Base-by-base conservation (phyloP, 73 alveolate species). In the Blepharisma stoltei region DNA sequence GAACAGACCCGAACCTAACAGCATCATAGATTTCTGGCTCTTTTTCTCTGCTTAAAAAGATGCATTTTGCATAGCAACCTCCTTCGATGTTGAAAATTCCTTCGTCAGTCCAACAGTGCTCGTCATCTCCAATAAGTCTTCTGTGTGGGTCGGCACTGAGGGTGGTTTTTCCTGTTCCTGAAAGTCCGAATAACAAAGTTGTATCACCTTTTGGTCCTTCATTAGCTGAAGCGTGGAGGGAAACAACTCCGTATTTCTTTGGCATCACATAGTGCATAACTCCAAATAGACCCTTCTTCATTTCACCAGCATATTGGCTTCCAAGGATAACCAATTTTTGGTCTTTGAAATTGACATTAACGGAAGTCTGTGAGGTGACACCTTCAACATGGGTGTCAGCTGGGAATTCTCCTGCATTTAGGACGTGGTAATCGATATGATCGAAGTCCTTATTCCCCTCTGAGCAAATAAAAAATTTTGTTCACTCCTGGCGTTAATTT, bases 111-210 rank as follows among this genome's bases (percentile, higher is more conserved):
- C 99, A 95, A 71, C 92, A 92, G 67, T 95, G 99, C 87, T 95
- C 99, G 80, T 93, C 99, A 87, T 95, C 99, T 46, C 99, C 99
- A 65, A 95, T 90, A 79, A 95, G 88, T 48, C 69, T 60, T 84
- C 98, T 90, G 54, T 86, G 85, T 14, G 97, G 96, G 71, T 94
- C 99, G 20, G 99, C 99, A 47, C 93, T 77, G 83, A 93, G 84
- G 4, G 99, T 95, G 32, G 99, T 95, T 87, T 95, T 95, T 25
- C 98, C 99, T 21, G 99, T 95, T 52, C 99, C 99, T 27, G 96
- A 86, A 47, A 95, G 93, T n/a, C 99, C 99, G 84, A 95, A 95
- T 66, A 93, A 86, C 54, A 95, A 60, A 21, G 98, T 86, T 45
- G 93, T 93, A 71, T 95, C 99, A 47, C 97, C 98, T 20, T 91